Conservation (phyloP, 768 basidiomycete species). For the Tricholoma sp. region DNA sequence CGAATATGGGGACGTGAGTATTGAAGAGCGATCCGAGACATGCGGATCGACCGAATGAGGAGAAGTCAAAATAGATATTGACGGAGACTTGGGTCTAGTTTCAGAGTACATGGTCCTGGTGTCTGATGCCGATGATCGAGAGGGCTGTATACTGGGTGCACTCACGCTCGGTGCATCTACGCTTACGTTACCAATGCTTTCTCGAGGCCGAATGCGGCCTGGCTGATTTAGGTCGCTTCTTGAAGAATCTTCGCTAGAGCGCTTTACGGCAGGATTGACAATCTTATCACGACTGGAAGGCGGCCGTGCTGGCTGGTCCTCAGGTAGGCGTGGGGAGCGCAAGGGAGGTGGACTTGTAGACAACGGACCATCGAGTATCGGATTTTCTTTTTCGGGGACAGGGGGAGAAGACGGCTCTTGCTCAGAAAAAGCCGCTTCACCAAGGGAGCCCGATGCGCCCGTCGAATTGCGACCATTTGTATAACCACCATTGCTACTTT, state of each 20-base stretch:
- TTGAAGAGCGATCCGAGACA: conserved; percentile 14
- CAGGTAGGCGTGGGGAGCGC: conserved; percentile 1
- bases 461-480: conserved; percentile 2
- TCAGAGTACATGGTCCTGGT: not conserved
- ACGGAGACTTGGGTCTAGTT: conserved; percentile 2
- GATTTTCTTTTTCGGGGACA: not conserved
- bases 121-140: not conserved
- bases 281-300: not conserved
- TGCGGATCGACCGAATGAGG: conserved; percentile 18
- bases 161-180: no score
- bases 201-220: not conserved
- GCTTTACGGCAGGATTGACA: not conserved
- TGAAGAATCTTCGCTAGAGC: conserved; percentile 9
- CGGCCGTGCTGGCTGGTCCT: not conserved
- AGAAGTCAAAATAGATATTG: conserved; percentile 29
- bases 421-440: conserved; percentile 1
- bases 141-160: not conserved
- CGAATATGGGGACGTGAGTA: conserved; percentile 37
- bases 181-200: not conserved
- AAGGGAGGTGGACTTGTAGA: conserved; percentile 1
- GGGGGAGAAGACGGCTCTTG: conserved; percentile 5
- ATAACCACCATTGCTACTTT: conserved; percentile 8
- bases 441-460: not conserved
- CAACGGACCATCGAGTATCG: conserved; percentile 2
- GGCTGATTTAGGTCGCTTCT: conserved; percentile 8